Percentiles rank a stretch among this genome's conserved stretches.
Evolutionary conservation across 352 stramenopile genomes (phyloP).

Genomic region (Globisporangium cederbergense): DNA sequence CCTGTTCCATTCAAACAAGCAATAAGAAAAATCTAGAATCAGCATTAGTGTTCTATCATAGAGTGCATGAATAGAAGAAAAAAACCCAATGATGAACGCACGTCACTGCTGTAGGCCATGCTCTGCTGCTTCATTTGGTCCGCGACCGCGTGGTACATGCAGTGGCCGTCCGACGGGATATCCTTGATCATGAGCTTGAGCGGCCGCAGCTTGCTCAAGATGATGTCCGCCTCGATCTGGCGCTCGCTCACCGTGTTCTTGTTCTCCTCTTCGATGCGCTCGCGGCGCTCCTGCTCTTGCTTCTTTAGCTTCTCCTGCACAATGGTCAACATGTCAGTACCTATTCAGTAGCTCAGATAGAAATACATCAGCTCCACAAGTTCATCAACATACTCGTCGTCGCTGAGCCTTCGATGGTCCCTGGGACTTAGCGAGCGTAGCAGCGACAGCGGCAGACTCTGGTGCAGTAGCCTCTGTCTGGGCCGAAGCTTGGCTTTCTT

Average conservation of each 20-base stretch:
- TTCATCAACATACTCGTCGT: conserved; percentile 33
- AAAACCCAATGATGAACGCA: conserved; percentile 1
- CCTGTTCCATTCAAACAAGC: conserved; percentile 10
- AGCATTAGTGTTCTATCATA: background rate
- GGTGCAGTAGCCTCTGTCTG: conserved; percentile 8
- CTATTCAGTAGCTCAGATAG: too few species aligned
- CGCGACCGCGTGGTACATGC: conserved; percentile 95
- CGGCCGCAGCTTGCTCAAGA: conserved; percentile 51
- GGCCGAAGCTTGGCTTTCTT: conserved; percentile 5
- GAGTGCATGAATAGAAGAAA: background rate
- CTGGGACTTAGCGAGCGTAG: conserved; percentile 20
- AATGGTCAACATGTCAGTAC: too few species aligned
- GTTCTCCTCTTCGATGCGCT: conserved; percentile 77
- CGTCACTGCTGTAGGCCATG: conserved; percentile 17
- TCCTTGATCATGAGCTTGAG: conserved; percentile 84
- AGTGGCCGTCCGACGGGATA: conserved; percentile 96
- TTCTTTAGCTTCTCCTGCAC: conserved; percentile 65
- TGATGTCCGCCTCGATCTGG: conserved; percentile 78
- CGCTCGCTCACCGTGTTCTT: conserved; percentile 77
- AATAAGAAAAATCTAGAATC: background rate
- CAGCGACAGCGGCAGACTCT: conserved; percentile 8
- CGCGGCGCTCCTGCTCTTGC: conserved; percentile 64
- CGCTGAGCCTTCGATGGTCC: conserved; percentile 69
- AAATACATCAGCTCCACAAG: background rate
- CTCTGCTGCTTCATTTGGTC: conserved; percentile 84